Percentiles rank a stretch among this genome's conserved stretches.
Evolutionary conservation across 257 asterid genomes (phyloP).

Genomic region (Oldenlandia corymbosa): DNA sequence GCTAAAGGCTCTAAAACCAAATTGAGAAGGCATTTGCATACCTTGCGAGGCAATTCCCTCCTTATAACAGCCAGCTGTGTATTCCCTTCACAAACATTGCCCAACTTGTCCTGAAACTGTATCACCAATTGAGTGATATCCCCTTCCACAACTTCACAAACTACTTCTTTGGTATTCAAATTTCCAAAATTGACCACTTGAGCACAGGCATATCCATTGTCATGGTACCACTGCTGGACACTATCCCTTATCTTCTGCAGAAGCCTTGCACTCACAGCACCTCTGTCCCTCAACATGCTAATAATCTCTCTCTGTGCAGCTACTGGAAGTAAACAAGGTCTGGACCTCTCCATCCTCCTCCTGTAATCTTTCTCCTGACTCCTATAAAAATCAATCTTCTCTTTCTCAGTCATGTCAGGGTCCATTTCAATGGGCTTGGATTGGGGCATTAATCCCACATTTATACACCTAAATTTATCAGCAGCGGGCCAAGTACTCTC

Average conservation of each 20-base stretch:
- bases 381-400: conserved; percentile 53
- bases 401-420: conserved; percentile 93
- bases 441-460: conserved; percentile 84
- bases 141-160: conserved; percentile 99
- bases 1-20: not conserved
- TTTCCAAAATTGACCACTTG: conserved; percentile 96
- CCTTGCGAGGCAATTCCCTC: conserved; percentile 91
- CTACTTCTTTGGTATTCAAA: conserved; percentile 85
- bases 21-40: conserved; percentile 7
- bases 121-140: conserved; percentile 81
- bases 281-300: conserved; percentile 63
- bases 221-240: conserved; percentile 97
- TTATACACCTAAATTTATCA: conserved; percentile 76
- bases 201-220: conserved; percentile 86
- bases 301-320: conserved; percentile 68
- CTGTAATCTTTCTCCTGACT: conserved; percentile 73
- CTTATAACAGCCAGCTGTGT: conserved; percentile 69
- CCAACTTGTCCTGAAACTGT: conserved; percentile 96
- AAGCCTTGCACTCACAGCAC: conserved; percentile 81
- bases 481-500: conserved; percentile 93
- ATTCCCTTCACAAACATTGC: conserved; percentile 88
- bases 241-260: conserved; percentile 91
- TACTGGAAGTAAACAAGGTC: conserved; percentile 80
- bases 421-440: conserved; percentile 90
- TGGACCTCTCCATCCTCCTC: conserved; percentile 66